These are phyloP conservation scores for Hemileia vastatrix DNA, from an alignment of 1,284 basidiomycete species.

Conservation along the genomic window DNA sequence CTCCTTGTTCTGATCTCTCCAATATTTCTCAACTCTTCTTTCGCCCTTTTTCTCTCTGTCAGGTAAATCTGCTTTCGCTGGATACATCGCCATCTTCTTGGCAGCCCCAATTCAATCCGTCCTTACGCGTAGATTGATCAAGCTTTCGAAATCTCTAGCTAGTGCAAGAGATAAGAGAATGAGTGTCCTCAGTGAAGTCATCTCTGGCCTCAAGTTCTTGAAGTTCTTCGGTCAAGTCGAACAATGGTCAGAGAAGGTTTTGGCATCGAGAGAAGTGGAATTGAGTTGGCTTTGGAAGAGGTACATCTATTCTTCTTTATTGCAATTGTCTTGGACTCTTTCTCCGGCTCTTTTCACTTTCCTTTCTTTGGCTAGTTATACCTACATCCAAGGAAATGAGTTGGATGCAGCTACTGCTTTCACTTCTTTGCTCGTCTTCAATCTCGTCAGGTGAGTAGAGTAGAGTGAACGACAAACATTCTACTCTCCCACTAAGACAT, in stretches of 20 bases:
- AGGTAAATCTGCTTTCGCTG: conserved; percentile 28
- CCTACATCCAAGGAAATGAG: no score
- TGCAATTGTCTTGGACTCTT: conserved; percentile 20
- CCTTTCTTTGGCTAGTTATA: conserved; percentile 30
- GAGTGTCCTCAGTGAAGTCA: conserved; percentile 28
- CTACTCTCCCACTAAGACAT: no score
- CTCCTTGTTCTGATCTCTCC: no score
- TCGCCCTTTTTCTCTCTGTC: neutral
- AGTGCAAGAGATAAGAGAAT: conserved; percentile 27
- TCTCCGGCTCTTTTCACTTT: conserved; percentile 28
- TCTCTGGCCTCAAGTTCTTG: conserved; percentile 31
- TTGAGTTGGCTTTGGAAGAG: conserved; percentile 12
- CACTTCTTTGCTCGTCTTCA: no score
- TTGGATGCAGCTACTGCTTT: no score
- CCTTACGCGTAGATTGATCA: no score
- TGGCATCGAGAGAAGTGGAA: no score
- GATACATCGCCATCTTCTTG: conserved; percentile 25
- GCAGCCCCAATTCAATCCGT: conserved; percentile 28
- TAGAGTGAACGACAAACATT: no score
- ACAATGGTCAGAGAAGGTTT: no score
- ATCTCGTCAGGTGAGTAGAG: no score
- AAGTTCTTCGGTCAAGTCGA: conserved; percentile 34
- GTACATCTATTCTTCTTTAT: neutral
- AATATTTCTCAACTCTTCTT: neutral
- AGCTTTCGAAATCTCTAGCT: neutral